Conservation (phyloP, 306 rosid species). For the barrel medic (Medicago truncatula) region MtrunA17r5.0-ANR NC_053049.1:30133001-30133500, state of each 20-base stretch:
- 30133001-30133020: neutral
- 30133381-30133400: neutral
- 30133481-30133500: conserved; percentile 71
- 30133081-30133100: neutral
- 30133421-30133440: conserved; percentile 31
- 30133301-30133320: conserved; percentile 13
- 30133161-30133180: conserved; percentile 1
- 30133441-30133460: conserved; percentile 78
- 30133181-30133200: neutral
- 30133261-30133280: neutral
- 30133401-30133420: conserved; percentile 29
- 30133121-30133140: neutral
- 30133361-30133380: conserved; percentile 14
- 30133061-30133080: neutral
- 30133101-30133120: neutral
- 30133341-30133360: neutral
- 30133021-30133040: neutral
- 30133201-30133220: neutral
- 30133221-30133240: neutral
- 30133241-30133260: neutral
- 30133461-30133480: conserved; percentile 90
- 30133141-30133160: conserved; percentile 4
- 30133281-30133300: neutral
- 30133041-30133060: too few relatives aligned
- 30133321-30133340: neutral